Evolutionary conservation across 208 protist species (phyloP).

Genomic region (Trypanosomatidae sp.): DNA sequence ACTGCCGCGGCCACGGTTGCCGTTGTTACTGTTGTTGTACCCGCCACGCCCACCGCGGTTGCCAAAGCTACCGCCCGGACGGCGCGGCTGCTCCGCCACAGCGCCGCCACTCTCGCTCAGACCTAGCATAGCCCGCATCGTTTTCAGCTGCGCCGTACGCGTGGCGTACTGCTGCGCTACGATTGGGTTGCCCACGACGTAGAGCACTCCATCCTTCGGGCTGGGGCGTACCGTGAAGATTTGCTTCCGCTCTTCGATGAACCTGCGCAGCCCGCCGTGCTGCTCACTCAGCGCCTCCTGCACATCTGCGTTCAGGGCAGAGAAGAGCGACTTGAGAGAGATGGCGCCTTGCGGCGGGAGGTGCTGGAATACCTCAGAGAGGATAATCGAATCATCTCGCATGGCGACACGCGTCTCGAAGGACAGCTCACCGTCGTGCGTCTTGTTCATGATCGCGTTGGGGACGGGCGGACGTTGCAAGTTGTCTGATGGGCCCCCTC

Average conservation of each 20-base stretch:
- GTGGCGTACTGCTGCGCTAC: constrained; percentile 52
- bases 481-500: no score
- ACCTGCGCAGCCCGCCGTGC: constrained; percentile 63
- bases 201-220: constrained; percentile 53
- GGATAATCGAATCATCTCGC: constrained; percentile 64
- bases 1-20: no score
- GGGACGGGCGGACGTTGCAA: no score
- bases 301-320: constrained; percentile 45
- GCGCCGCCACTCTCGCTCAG: constrained; percentile 16
- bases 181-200: constrained; percentile 65
- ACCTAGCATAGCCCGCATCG: constrained; percentile 80
- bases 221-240: constrained; percentile 64
- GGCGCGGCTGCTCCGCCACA: neutral
- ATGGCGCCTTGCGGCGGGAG: constrained; percentile 63
- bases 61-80: constrained; percentile 11
- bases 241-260: constrained; percentile 74
- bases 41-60: constrained; percentile 24
- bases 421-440: constrained; percentile 60
- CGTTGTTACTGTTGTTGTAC: no score
- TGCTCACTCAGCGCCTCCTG: constrained; percentile 81
- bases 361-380: constrained; percentile 53
- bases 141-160: constrained; percentile 54
- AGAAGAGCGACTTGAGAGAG: constrained; percentile 65
- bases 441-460: constrained; percentile 22
- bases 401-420: constrained; percentile 50